Evolutionary conservation across 768 basidiomycete genomes (phyloP), one percentile per base, ranked within the genome.

Genomic region (Leucocoprinus birnbaumii): DNA sequence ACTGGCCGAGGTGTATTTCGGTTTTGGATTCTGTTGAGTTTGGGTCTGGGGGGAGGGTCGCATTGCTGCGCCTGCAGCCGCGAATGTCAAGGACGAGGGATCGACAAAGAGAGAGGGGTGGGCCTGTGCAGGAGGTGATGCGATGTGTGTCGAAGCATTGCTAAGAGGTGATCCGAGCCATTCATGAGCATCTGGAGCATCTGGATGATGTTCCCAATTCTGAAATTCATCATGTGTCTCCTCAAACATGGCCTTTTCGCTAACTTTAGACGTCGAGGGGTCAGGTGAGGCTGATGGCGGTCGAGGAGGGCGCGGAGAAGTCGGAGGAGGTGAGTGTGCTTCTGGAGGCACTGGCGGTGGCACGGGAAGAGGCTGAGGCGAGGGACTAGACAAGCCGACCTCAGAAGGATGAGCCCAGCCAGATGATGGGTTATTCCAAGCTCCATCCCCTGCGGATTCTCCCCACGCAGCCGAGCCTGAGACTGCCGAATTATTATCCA

Each of bases 1-100:
- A n/a, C 70, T 71, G 9, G 70, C 68, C 14, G 64, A 63, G 10
- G 63, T 65, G 22, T 59, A 50, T 40, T 63, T 57, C 43, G 38
- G 8, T n/a, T 38, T 38, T 14, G 38, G 38, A 13, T 11, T n/a
- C 38, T 38, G 38, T 38, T 7, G 38, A 4, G 8, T 38, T 38
- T 11, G 31, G 31, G n/a, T n/a, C n/a, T n/a, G n/a, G n/a, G n/a
- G n/a, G n/a, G 62, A 57, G 35, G 59, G 61, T 22, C 58, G 53
- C 41, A 55, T 59, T 3, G 61, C 58, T 53, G 63, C 65, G 25
- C 62, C 64, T 7, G 64, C 66, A 13, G 64, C 60, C 21, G 64
- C 64, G 26, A 64, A 55, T 44, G 38, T 6, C 13, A 38, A 38
- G 11, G 63, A 64, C 22, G 61, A 63, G 40, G 47, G 22, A 16